Evolutionary conservation across 2,329 filamentous ascomycete genomes (phyloP).

Genomic region (Arthroderma sp.): DNA sequence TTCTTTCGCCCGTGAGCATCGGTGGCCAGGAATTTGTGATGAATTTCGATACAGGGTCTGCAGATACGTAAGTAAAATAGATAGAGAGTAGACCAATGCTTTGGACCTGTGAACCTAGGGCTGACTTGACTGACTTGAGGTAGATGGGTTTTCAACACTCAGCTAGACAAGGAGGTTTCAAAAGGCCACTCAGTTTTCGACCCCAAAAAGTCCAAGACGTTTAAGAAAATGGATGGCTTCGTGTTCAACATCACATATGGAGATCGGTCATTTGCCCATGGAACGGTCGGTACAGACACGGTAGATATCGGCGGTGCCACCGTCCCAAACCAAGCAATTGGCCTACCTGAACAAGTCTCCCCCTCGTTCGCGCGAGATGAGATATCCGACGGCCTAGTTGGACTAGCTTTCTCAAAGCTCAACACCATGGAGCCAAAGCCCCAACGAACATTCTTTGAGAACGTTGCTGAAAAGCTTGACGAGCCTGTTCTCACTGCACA

Average conservation of each 20-base stretch:
- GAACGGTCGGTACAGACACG: conserved; percentile 52
- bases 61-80: conserved; percentile 45
- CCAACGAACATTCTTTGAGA: conserved; percentile 64
- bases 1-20: conserved; percentile 55
- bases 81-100: too few species aligned
- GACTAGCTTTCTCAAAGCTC: conserved; percentile 46
- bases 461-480: conserved; percentile 46
- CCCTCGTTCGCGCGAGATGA: conserved; percentile 37
- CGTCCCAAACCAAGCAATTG: conserved; percentile 50
- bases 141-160: conserved; percentile 57
- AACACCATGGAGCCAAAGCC: conserved; percentile 49
- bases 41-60: conserved; percentile 64
- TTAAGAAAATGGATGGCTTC: conserved; percentile 34
- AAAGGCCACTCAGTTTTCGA: conserved; percentile 44
- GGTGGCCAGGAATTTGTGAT: conserved; percentile 56
- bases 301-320: conserved; percentile 50
- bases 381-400: conserved; percentile 48
- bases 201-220: conserved; percentile 39
- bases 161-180: conserved; percentile 35
- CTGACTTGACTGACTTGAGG: neutral
- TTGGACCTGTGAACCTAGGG: neutral
- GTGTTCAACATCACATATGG: conserved; percentile 53
- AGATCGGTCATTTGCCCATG: conserved; percentile 50
- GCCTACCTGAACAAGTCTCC: conserved; percentile 51
- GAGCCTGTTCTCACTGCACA: conserved; percentile 59